These are phyloP conservation scores for Annulohypoxylon moriforme DNA, from an alignment of 495 filamentous ascomycete genomes.

Conservation along the genomic window DNA sequence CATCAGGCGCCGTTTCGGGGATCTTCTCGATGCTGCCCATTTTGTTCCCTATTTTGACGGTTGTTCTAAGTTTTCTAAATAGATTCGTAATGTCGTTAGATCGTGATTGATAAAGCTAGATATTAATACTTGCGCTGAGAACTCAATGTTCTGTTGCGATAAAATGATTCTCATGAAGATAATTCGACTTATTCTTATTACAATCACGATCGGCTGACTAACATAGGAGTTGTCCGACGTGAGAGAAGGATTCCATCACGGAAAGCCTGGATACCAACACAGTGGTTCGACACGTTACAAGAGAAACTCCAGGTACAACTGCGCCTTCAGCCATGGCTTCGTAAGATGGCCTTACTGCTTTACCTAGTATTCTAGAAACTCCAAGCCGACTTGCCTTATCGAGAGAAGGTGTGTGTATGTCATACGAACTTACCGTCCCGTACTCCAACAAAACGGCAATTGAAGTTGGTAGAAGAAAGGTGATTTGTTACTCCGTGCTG, in stretches of 20 bases:
- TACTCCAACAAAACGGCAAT: neutral
- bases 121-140: neutral
- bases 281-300: constrained; percentile 25
- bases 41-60: constrained; percentile 22
- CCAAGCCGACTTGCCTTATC: constrained; percentile 25
- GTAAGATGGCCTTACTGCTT: constrained; percentile 8
- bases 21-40: constrained; percentile 39
- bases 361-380: constrained; percentile 31
- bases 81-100: neutral
- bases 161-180: neutral
- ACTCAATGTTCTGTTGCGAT: neutral
- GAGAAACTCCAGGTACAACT: constrained; percentile 38
- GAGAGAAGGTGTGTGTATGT: neutral
- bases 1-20: constrained; percentile 27
- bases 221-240: constrained; percentile 10
- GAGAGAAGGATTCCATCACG: constrained; percentile 10
- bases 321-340: constrained; percentile 1
- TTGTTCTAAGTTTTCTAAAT: neutral
- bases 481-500: constrained; percentile 25
- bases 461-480: neutral
- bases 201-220: constrained; percentile 16
- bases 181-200: constrained; percentile 21
- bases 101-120: neutral
- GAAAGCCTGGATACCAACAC: constrained; percentile 8
- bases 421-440: neutral